Evolutionary conservation across 306 rosid species (phyloP).

Genomic region (Glycine latifolia): DNA sequence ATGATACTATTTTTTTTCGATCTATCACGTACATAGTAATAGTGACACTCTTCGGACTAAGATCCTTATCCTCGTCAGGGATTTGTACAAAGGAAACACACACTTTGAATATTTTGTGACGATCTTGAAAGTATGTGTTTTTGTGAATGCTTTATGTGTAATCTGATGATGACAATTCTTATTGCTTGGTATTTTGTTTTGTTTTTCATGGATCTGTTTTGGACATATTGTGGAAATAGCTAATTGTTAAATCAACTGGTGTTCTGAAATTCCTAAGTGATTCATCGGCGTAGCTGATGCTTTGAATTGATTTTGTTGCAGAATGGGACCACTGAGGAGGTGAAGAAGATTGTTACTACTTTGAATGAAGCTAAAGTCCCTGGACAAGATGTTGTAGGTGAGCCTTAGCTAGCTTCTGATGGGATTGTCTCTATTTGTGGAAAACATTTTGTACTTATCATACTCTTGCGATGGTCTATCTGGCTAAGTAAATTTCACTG

Average conservation of each 20-base stretch:
- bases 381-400: conserved; percentile 83
- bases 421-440: neutral
- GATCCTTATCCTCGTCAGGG: conserved; percentile 30
- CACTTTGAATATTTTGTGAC: neutral
- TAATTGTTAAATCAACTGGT: neutral
- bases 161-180: conserved; percentile 2
- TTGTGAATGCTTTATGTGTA: neutral
- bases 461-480: neutral
- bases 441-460: neutral
- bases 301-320: conserved; percentile 47
- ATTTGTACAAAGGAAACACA: neutral
- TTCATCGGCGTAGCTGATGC: neutral
- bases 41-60: neutral
- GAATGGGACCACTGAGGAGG: conserved; percentile 89
- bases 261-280: conserved; percentile 3
- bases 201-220: conserved; percentile 35
- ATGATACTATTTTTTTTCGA: conserved; percentile 29
- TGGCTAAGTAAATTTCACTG: conserved; percentile 25
- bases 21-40: neutral
- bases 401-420: conserved; percentile 38
- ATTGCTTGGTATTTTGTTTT: neutral
- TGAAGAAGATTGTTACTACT: conserved; percentile 75
- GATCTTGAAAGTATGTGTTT: neutral
- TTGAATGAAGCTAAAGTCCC: conserved; percentile 85
- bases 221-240: neutral